A percentile compares a stretch with the other conserved stretches of the same genome.
These are phyloP conservation scores for Komagataella mondaviorum DNA, from an alignment of 805 yeast species.

Conservation along the genomic window DNA sequence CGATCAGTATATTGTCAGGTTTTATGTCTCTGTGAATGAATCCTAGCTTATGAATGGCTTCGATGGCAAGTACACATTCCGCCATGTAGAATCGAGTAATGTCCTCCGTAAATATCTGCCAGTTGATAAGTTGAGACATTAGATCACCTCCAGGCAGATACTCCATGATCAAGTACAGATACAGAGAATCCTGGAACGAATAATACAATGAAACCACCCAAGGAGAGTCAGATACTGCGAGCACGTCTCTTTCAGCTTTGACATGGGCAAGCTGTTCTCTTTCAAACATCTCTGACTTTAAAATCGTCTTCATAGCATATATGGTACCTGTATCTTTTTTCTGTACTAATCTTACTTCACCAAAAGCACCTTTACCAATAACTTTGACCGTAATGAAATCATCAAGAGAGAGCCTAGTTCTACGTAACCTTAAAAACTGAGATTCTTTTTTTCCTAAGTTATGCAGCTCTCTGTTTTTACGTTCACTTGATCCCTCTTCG, in stretches of 20 bases:
- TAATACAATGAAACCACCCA: conserved; percentile 80
- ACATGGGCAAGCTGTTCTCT: conserved; percentile 93
- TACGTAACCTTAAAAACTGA: conserved; percentile 68
- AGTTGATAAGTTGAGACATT: conserved; percentile 92
- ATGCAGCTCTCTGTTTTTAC: conserved; percentile 69
- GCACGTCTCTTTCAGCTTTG: conserved; percentile 89
- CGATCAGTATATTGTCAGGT: conserved; percentile 80
- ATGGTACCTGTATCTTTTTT: conserved; percentile 85
- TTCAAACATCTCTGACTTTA: conserved; percentile 86
- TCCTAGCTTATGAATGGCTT: conserved; percentile 85
- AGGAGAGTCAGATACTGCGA: conserved; percentile 81
- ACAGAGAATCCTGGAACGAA: conserved; percentile 69
- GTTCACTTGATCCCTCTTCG: conserved; percentile 74
- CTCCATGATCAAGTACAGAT: conserved; percentile 70
- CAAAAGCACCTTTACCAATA: conserved; percentile 94
- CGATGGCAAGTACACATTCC: conserved; percentile 89
- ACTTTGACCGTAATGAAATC: conserved; percentile 86
- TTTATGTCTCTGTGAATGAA: conserved; percentile 96
- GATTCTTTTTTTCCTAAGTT: conserved; percentile 83
- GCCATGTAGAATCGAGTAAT: conserved; percentile 91
- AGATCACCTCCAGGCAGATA: conserved; percentile 74
- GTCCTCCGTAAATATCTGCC: conserved; percentile 90
- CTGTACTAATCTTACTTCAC: conserved; percentile 91
- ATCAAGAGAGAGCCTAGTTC: conserved; percentile 71
- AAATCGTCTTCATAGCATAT: conserved; percentile 86